Evolutionary conservation across 1,284 basidiomycete species (phyloP).

Genomic region (Inonotus hispidus): DNA sequence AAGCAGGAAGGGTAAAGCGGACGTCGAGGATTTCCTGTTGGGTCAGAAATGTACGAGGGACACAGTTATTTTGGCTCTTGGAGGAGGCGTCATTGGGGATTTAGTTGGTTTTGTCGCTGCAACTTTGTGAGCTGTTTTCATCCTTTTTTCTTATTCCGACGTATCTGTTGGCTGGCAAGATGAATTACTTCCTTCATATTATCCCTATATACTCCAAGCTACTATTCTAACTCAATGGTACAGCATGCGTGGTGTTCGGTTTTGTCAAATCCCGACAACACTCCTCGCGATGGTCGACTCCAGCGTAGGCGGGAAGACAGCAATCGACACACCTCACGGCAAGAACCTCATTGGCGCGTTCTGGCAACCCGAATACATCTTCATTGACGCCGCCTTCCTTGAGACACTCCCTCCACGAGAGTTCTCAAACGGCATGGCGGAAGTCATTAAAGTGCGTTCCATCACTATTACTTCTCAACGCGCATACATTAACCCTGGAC

Average conservation of each 20-base stretch:
- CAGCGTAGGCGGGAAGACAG: slow-evolving; percentile 96
- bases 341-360: slow-evolving; percentile 99
- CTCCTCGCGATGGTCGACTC: slow-evolving; percentile 99
- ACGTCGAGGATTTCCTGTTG: slow-evolving; percentile 92
- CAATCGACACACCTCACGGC: slow-evolving; percentile 93
- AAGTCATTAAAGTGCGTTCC: slow-evolving; percentile 84
- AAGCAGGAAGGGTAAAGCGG: slow-evolving; percentile 86
- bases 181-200: slow-evolving; percentile 3
- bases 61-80: slow-evolving; percentile 89
- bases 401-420: slow-evolving; percentile 90
- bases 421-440: slow-evolving; percentile 98
- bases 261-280: slow-evolving; percentile 96
- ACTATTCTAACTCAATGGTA: neutral
- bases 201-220: neutral
- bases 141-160: neutral
- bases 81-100: slow-evolving; percentile 96
- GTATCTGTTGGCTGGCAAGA: neutral
- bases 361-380: slow-evolving; percentile 97
- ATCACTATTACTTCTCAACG: slow-evolving; percentile 2
- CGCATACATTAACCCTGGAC: slow-evolving; percentile 3
- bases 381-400: slow-evolving; percentile 95
- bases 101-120: slow-evolving; percentile 95
- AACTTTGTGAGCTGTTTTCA: slow-evolving; percentile 73
- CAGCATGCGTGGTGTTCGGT: slow-evolving; percentile 86
- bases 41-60: slow-evolving; percentile 88